Percentiles rank a stretch among this genome's conserved stretches.
These are phyloP conservation scores for Marasmius tenuissimus DNA, from an alignment of 1,284 basidiomycete genomes.

Conservation along the genomic window DNA sequence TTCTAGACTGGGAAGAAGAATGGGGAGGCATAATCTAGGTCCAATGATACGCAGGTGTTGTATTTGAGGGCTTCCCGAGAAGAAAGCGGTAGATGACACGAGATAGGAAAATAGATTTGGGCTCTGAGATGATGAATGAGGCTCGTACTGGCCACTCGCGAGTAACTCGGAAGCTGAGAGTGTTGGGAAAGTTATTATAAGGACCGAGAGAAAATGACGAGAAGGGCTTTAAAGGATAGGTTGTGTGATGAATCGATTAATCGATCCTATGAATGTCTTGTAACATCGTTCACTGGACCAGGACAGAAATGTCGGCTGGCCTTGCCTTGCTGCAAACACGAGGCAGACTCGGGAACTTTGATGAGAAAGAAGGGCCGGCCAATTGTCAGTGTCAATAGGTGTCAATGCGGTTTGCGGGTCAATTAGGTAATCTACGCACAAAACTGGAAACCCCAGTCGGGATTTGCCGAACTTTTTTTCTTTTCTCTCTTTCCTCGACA, in stretches of 20 bases:
- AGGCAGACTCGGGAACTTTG: conserved; percentile 5
- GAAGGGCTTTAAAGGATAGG: not conserved
- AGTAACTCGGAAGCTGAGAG: conserved; percentile 3
- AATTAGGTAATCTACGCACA: not conserved
- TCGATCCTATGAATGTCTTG: not conserved
- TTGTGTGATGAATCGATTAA: not conserved
- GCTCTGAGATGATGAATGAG: not conserved
- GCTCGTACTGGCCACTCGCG: conserved; percentile 9
- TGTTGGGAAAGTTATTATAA: not conserved
- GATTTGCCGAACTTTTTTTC: conserved; percentile 13
- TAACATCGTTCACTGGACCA: not conserved
- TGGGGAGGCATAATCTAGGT: not conserved
- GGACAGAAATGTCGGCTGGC: not conserved
- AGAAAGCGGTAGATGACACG: conserved; percentile 6
- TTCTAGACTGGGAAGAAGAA: not conserved
- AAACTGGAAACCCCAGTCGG: not conserved
- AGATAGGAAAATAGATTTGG: conserved; percentile 9
- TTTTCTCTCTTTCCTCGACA: not conserved
- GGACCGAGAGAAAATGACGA: not conserved
- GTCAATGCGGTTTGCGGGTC: too few relatives aligned
- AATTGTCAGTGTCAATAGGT: too few relatives aligned
- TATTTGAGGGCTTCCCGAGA: not conserved
- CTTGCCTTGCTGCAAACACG: conserved; percentile 13
- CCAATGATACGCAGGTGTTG: conserved; percentile 2
- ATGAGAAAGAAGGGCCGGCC: conserved; percentile 4